Percentiles rank a stretch among this genome's conserved stretches.
Evolutionary conservation across 306 rosid genomes (phyloP).

Genomic region (Lupinus albus): DNA sequence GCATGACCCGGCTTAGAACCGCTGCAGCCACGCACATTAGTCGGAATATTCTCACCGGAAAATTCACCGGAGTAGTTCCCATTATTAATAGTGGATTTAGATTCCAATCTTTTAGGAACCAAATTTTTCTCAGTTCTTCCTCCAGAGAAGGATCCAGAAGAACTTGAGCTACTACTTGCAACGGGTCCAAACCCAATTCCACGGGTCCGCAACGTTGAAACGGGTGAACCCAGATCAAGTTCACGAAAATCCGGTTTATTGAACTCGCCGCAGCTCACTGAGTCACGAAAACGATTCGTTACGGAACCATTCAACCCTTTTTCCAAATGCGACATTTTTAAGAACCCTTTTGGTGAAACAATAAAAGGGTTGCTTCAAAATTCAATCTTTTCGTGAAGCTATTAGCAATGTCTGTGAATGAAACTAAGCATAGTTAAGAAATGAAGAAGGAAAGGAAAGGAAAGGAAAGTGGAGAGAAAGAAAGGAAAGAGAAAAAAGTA

Average conservation of each 20-base stretch:
- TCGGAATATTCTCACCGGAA: conserved; percentile 82
- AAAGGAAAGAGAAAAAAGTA: conserved; percentile 51
- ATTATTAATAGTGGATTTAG: conserved; percentile 16
- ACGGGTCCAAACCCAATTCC: conserved; percentile 42
- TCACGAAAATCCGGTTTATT: conserved; percentile 89
- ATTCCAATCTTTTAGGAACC: conserved; percentile 54
- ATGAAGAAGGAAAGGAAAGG: conserved; percentile 40
- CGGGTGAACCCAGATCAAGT: conserved; percentile 94
- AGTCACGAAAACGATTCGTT: conserved; percentile 64
- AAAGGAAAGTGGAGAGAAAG: conserved; percentile 26
- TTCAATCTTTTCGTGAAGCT: conserved; percentile 14
- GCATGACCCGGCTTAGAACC: conserved; percentile 52
- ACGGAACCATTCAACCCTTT: conserved; percentile 42
- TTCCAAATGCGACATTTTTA: conserved; percentile 77
- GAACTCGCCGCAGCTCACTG: conserved; percentile 63
- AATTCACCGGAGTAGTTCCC: conserved; percentile 86
- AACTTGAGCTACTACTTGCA: conserved; percentile 80
- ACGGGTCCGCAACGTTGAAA: conserved; percentile 74
- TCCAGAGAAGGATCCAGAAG: conserved; percentile 90
- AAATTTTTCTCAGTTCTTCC: conserved; percentile 47
- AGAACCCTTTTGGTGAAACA: conserved; percentile 26
- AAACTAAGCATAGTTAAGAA: conserved; percentile 27
- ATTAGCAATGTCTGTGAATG: conserved; percentile 52
- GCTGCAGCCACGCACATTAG: conserved; percentile 38
- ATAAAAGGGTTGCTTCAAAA: conserved; percentile 20